Conservation (phyloP, 2,329 filamentous ascomycete genomes). For the Diaporthe vaccinii region DNA sequence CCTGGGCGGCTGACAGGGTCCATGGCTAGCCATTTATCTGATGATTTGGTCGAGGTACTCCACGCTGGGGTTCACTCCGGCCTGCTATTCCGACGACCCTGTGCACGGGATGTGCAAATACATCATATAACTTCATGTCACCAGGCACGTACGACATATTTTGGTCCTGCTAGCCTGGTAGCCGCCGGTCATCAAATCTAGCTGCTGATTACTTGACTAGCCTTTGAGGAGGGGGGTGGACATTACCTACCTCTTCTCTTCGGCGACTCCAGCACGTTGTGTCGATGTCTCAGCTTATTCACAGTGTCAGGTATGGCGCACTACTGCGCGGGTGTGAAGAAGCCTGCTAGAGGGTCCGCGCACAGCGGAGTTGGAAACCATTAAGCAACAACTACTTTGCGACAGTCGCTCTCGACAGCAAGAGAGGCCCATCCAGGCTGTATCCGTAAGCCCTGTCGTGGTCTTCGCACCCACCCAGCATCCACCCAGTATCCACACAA, state of each 20-base stretch:
- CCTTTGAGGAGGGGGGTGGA: constrained; percentile 1
- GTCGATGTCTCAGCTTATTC: constrained; percentile 18
- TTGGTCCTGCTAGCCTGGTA: constrained; percentile 12
- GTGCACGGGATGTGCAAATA: constrained; percentile 35
- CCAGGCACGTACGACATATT: constrained; percentile 21
- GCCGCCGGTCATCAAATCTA: constrained; percentile 19
- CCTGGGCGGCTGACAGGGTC: constrained; percentile 22
- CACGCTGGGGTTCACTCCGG: constrained; percentile 8
- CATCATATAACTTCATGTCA: constrained; percentile 28
- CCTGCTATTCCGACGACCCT: constrained; percentile 2
- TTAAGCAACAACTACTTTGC: constrained; percentile 38
- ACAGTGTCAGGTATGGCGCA: constrained; percentile 23
- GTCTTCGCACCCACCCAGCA: constrained; percentile 45
- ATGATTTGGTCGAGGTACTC: constrained; percentile 23
- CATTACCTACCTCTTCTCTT: constrained; percentile 9
- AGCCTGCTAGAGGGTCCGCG: constrained; percentile 19
- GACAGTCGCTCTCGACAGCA: constrained; percentile 44
- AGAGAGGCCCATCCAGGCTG: constrained; percentile 39
- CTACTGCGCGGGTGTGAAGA: constrained; percentile 28
- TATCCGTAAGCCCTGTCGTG: constrained; percentile 44
- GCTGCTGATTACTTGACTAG: not conserved
- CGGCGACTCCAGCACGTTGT: constrained; percentile 16
- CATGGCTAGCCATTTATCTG: constrained; percentile 25
- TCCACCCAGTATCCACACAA: constrained; percentile 36
- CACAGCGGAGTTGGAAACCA: constrained; percentile 28